phyloP scores from a whole-genome alignment of 2,329 filamentous ascomycete genomes.

The Fusarium sulawesiense region DNA sequence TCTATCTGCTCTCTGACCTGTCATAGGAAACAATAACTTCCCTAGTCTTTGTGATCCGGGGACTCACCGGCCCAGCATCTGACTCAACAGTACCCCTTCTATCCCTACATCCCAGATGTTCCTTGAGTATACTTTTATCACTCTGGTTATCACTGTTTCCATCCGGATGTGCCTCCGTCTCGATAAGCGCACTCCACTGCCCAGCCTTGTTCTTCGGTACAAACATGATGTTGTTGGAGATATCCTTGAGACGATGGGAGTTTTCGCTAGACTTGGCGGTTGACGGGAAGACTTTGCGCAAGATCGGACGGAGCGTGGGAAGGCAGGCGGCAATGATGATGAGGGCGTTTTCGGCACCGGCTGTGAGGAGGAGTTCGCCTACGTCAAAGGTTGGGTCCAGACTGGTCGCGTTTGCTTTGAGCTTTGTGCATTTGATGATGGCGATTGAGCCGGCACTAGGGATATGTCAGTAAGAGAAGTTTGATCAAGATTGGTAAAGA shows the following conservation, averaged over 20 bases:
- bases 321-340: conserved; percentile 33
- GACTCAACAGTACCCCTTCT: rapidly evolving
- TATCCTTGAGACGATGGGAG: conserved; percentile 22
- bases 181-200: conserved; percentile 32
- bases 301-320: conserved; percentile 21
- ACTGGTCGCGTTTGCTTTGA: conserved; percentile 34
- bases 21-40: conserved; percentile 28
- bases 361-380: conserved; percentile 27
- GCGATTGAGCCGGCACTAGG: conserved; percentile 28
- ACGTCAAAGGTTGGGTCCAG: conserved; percentile 31
- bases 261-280: conserved; percentile 29
- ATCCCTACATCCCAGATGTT: conserved; percentile 2
- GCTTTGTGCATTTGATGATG: conserved; percentile 32
- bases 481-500: rapidly evolving
- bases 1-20: background rate
- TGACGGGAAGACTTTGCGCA: conserved; percentile 29
- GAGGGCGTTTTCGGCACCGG: conserved; percentile 31
- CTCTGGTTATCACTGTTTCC: conserved; percentile 25
- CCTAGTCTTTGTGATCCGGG: conserved; percentile 2
- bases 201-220: conserved; percentile 35
- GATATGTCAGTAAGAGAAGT: rapidly evolving
- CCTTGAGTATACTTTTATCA: conserved; percentile 29
- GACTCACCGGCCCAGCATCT: background rate
- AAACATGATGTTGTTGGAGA: conserved; percentile 33
- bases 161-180: conserved; percentile 24